Percentiles rank a stretch among this genome's conserved stretches.
These are phyloP conservation scores for Kodamaea lidongshanica DNA, from an alignment of 805 yeast genomes.

Conservation along the genomic window DNA sequence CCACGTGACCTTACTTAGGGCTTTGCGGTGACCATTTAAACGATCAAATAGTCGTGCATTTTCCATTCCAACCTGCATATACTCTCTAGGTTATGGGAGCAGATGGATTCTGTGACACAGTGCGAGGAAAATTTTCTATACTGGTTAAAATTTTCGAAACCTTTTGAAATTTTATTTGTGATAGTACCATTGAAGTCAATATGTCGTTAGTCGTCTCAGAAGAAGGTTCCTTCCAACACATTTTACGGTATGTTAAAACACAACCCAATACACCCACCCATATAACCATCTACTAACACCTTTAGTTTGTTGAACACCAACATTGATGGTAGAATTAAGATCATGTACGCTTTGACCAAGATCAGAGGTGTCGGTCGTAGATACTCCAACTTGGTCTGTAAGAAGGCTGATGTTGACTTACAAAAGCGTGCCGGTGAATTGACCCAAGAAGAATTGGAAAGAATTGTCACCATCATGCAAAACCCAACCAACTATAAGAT, in stretches of 20 bases:
- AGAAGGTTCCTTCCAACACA: slow-evolving; percentile 99
- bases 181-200: slow-evolving; percentile 28
- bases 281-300: slow-evolving; percentile 5
- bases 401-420: slow-evolving; percentile 99
- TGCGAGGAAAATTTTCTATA: slow-evolving; percentile 17
- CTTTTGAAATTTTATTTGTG: slow-evolving; percentile 10
- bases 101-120: no score
- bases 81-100: no score
- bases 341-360: slow-evolving; percentile 99
- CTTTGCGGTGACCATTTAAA: no score
- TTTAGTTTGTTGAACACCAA: slow-evolving; percentile 97
- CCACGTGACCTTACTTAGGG: no score
- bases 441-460: slow-evolving; percentile 99
- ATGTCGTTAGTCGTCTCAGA: slow-evolving; percentile 98
- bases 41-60: no score
- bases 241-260: slow-evolving; percentile 89
- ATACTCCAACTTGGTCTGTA: slow-evolving; percentile 99
- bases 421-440: slow-evolving; percentile 99
- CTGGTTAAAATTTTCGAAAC: slow-evolving; percentile 12
- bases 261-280: background rate
- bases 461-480: slow-evolving; percentile 99
- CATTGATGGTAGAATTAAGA: slow-evolving; percentile 99
- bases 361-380: slow-evolving; percentile 99
- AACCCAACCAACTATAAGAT: slow-evolving; percentile 99
- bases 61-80: no score